Evolutionary conservation across 129 eudicot genomes (phyloP).

Genomic region (Scalesia atractyloides): DNA sequence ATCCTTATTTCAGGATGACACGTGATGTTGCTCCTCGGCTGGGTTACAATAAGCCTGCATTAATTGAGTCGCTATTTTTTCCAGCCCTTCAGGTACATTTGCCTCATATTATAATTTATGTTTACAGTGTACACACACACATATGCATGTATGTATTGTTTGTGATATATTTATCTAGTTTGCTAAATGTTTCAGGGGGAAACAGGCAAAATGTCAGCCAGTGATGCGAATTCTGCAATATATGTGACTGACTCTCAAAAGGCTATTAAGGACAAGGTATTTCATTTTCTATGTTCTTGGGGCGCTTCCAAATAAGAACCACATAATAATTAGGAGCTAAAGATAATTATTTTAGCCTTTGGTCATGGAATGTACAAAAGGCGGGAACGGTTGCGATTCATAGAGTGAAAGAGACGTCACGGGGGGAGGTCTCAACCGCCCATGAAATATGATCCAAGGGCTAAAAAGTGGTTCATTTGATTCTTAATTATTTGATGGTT

Average conservation of each 20-base stretch:
- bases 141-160: not conserved
- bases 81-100: slow-evolving; percentile 92
- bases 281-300: not conserved
- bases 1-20: slow-evolving; percentile 97
- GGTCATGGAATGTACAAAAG: too few species aligned
- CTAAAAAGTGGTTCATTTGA: too few species aligned
- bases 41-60: slow-evolving; percentile 93
- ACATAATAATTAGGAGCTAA: too few species aligned
- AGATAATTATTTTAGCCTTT: too few species aligned
- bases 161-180: not conserved
- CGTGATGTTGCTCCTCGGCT: slow-evolving; percentile 99
- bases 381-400: too few species aligned
- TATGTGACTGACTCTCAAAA: slow-evolving; percentile 86
- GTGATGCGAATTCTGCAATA: slow-evolving; percentile 93
- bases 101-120: slow-evolving; percentile 2
- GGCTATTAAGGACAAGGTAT: slow-evolving; percentile 78
- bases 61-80: slow-evolving; percentile 89
- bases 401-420: too few species aligned
- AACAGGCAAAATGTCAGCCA: slow-evolving; percentile 89
- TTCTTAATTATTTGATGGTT: too few species aligned
- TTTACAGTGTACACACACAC: slow-evolving; percentile 11
- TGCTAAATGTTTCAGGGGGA: slow-evolving; percentile 63
- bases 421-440: too few species aligned
- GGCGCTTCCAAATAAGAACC: too few species aligned
- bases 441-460: too few species aligned